These are phyloP conservation scores for Backusella luteola DNA, from an alignment of 192 early-diverging fungal species.

Conservation along the genomic window DNA sequence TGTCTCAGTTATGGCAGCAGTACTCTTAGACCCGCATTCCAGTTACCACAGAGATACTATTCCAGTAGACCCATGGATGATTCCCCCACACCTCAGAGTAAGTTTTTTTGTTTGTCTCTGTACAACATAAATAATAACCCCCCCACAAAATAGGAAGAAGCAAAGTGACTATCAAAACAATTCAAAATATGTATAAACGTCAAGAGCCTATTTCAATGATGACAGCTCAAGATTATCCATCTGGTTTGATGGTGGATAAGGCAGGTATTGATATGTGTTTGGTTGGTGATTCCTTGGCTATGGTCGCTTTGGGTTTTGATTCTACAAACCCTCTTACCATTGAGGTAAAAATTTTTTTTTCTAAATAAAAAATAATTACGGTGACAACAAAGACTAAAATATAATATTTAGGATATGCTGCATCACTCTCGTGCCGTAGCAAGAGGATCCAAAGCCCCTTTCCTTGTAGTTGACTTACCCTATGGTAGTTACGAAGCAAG, in stretches of 20 bases:
- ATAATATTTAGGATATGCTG: conserved; percentile 76
- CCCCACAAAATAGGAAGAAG: conserved; percentile 39
- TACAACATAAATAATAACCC: neutral
- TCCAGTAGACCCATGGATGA: conserved; percentile 22
- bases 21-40: neutral
- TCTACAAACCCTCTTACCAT: conserved; percentile 84
- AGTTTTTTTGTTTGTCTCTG: neutral
- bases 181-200: conserved; percentile 70
- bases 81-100: conserved; percentile 12
- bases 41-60: conserved; percentile 3
- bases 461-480: conserved; percentile 89
- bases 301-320: conserved; percentile 92
- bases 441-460: conserved; percentile 72
- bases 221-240: conserved; percentile 98
- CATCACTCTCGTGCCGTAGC: conserved; percentile 92
- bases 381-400: neutral
- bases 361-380: neutral
- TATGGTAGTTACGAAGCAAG: conserved; percentile 88
- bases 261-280: conserved; percentile 85
- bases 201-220: conserved; percentile 85
- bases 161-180: conserved; percentile 87
- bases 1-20: neutral
- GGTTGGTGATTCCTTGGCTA: conserved; percentile 95
- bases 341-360: conserved; percentile 44
- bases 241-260: conserved; percentile 77